Evolutionary conservation across 192 early-diverging fungal species (phyloP), one percentile per base, ranked within the genome.

Genomic region (Cetraspora pellucida): DNA sequence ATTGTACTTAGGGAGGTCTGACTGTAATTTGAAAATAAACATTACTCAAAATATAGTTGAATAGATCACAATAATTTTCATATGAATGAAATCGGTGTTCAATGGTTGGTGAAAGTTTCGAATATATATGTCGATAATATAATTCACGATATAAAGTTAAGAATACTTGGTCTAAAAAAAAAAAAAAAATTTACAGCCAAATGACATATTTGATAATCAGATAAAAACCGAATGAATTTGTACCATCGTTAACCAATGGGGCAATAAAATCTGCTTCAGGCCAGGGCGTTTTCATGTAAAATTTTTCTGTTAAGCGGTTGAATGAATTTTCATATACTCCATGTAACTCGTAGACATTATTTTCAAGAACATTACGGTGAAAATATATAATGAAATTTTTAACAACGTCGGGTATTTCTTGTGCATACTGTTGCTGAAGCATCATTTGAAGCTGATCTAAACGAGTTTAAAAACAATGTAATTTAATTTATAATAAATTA

Each of bases 41-140:
- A 16, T 87, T 85, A 93, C 90, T 95, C 78, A 98, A 84, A 61
- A 98, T 95, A 80, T 94, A 95, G 87, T 97, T 97, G 88, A 98
- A 98, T 72, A 98, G 83, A 79, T 95, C 95, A 83, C 94, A 95
- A 87, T 98, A 98, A 89, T 98, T 98, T 80, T 92, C 90, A 85
- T 96, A 98, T 68, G 95, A 96, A 52, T 90, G 89, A 84, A 97
- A 91, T 52, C 97, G 92, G 78, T 93, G 90, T 78, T 98, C 93
- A 66, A 96, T 86, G 74, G 91, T 91, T 63, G 95, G 97, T 10
- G 91, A 89, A 73, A 97, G 85, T 78, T 92, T 95, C 67, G 97
- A 88, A 85, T 97, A 97, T 66, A 97, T 95, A 82, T 98, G 97
- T 55, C 97, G 91, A 87, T 95, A 98, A 88, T 96, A 97, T 72